Percentiles rank a stretch among this genome's conserved stretches.
These are phyloP conservation scores for Cystoisospora suis DNA, from an alignment of 169 alveolate genomes.

Conservation along the genomic window DNA sequence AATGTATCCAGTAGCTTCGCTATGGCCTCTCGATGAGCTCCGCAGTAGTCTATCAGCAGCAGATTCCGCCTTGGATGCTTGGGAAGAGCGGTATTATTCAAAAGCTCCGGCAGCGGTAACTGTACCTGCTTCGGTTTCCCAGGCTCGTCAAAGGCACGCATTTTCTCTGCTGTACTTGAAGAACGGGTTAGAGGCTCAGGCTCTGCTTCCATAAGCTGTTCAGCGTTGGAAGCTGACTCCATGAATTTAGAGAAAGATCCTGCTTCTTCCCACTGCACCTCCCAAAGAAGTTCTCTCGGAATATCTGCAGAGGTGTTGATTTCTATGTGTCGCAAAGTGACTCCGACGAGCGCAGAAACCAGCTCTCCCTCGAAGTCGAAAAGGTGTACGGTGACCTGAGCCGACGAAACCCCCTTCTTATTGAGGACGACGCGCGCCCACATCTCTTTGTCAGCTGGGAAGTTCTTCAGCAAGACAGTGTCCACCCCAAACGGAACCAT, in stretches of 20 bases:
- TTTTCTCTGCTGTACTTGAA: background rate
- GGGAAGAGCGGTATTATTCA: background rate
- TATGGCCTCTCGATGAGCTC: background rate
- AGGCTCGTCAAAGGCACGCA: background rate
- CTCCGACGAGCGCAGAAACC: slow-evolving; percentile 27
- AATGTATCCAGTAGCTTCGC: background rate
- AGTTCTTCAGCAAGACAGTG: slow-evolving; percentile 35
- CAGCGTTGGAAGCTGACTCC: background rate
- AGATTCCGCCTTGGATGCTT: background rate
- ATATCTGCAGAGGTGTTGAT: slow-evolving; percentile 50
- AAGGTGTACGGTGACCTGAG: slow-evolving; percentile 47
- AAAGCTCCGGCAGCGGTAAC: background rate
- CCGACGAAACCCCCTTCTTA: slow-evolving; percentile 31
- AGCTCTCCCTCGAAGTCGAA: slow-evolving; percentile 25
- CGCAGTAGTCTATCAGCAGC: background rate
- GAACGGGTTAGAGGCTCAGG: background rate
- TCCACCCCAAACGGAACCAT: slow-evolving; percentile 74
- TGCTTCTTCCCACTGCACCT: slow-evolving; percentile 35
- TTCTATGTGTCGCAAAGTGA: slow-evolving; percentile 47
- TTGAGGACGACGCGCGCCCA: slow-evolving; percentile 66
- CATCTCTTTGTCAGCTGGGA: slow-evolving; percentile 40
- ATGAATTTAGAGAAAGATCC: background rate
- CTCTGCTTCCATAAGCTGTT: background rate
- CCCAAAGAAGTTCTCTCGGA: slow-evolving; percentile 60
- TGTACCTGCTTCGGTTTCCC: background rate